Evolutionary conservation across 805 yeast species (phyloP), one percentile per base, ranked within the genome.

Genomic region (Nakazawaea ernobii): DNA sequence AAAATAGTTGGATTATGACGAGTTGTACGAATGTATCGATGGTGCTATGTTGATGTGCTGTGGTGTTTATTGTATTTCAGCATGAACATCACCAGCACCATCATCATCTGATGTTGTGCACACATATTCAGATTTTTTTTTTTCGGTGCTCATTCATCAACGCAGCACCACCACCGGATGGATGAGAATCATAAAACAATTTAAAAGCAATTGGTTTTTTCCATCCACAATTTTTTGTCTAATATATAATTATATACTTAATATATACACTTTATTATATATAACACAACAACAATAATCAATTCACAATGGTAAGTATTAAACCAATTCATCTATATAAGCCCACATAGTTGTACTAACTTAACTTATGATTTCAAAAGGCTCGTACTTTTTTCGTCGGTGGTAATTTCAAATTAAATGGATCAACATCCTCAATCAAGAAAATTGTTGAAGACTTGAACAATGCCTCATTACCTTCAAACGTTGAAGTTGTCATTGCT

Each of bases 341-440:
- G 4, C 6, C 6, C 4, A 30, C 2, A 10, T 4, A 4, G 33
- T 4, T n/a, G 2, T 30, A 13, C 36, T 33, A 33, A 33, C 36
- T 13, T n/a, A n/a, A n/a, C n/a, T 30, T n/a, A 3, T 13, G 9
- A 13, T 15, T 37, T 3, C 14, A 3, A 10, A 13, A 41, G 95
- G 83, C 95, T 68, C 86, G 96, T 74, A 80, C 77, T 71, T 94
- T 92, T 76, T 91, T 94, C 71, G 96, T 94, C 66, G 99, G 99
- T 62, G 99, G 99, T 65, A 94, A 94, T 90, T 92, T 94, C 82
- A 94, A 94, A 74, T 84, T 94, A 88, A 94, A 94, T 80, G 99
- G 99, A 67, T 74, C 95, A 66, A 84, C 83, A 73, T 80, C 78
- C 61, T 85, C 94, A 60, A 86, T 94, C 70, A 79, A 81, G 68